Evolutionary conservation across 169 alveolate genomes (phyloP), one percentile per base, ranked within the genome.

Genomic region (Babesia ovata): DNA sequence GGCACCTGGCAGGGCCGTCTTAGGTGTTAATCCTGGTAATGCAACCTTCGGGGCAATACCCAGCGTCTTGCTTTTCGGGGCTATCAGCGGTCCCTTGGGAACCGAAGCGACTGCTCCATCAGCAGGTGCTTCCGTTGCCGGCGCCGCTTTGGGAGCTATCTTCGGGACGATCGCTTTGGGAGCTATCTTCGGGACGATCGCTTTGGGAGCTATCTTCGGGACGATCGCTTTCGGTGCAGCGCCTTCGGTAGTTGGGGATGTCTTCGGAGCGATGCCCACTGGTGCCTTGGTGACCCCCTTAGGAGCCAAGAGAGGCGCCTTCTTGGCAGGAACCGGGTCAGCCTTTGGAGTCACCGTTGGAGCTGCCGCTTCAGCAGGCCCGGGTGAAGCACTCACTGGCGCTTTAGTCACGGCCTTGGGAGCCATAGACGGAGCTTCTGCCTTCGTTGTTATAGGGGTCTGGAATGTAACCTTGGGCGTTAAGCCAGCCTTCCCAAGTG

Each of bases 11-110:
- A 45, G 54, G 36, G 58, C 67, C 33, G 36, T 21, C 29, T 52
- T 70, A 4, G 75, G 56, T 0, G 76, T 45, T 29, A 70, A 19
- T 17, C 3, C 14, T 26, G 77, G 49, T 75, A 48, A 22, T 7
- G 85, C 53, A 16, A 49, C 65, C 66, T 50, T 66, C 16, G 79
- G 75, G 7, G 65, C 72, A n/a, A 70, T 22, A 11, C 66, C 22
- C 12, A 52, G 74, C 8, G 65, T 45, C 52, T 29, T 67, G n/a
- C 66, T 21, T 29, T 67, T 54, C 28, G 65, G 67, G 9, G 54
- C 58, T 3, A 54, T 54, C 53, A 22, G 49, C 22, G 53, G 48
- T 16, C n/a, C 21, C 52, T 29, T 67, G 57, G 65, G 39, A 24
- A 58, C 49, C 2, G 39, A 2, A 6, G 39, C 39, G 39, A 6